phyloP scores from a whole-genome alignment of 768 basidiomycete species.

The Calocybe indica region DNA sequence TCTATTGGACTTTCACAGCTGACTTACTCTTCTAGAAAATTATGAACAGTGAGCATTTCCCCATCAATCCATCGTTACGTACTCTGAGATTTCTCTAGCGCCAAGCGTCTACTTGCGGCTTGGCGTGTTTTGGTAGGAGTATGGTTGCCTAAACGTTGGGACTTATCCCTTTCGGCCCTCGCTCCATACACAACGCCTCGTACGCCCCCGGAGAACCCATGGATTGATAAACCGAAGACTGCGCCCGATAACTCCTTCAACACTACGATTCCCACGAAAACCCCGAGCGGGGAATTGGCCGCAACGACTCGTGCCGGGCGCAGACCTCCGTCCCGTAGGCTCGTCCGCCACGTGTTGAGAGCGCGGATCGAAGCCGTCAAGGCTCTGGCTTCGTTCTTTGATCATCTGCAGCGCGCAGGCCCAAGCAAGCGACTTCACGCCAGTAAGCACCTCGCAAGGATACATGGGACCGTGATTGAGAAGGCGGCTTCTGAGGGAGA shows the following conservation, averaged over 20 bases:
- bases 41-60: conserved; percentile 63
- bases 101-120: conserved; percentile 84
- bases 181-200: conserved; percentile 65
- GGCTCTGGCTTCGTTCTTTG: conserved; percentile 67
- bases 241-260: conserved; percentile 16
- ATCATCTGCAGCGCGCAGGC: conserved; percentile 44
- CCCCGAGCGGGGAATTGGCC: conserved; percentile 33
- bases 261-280: conserved; percentile 10
- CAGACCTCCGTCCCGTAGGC: conserved; percentile 69
- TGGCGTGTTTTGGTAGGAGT: conserved; percentile 96
- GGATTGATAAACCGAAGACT: conserved; percentile 49
- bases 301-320: conserved; percentile 30
- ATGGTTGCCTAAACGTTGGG: conserved; percentile 84
- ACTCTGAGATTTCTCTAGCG: conserved; percentile 38
- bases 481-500: conserved; percentile 16
- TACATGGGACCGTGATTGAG: conserved; percentile 39
- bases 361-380: conserved; percentile 81
- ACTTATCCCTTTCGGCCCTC: conserved; percentile 70
- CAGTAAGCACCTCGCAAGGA: conserved; percentile 42
- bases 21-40: conserved; percentile 38
- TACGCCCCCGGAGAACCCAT: conserved; percentile 63
- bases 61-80: conserved; percentile 2
- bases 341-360: conserved; percentile 85
- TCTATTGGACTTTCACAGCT: conserved; percentile 8
- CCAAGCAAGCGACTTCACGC: conserved; percentile 34